These are phyloP conservation scores for Castanea crenata DNA, from an alignment of 306 rosid species.

Conservation along the genomic window DNA sequence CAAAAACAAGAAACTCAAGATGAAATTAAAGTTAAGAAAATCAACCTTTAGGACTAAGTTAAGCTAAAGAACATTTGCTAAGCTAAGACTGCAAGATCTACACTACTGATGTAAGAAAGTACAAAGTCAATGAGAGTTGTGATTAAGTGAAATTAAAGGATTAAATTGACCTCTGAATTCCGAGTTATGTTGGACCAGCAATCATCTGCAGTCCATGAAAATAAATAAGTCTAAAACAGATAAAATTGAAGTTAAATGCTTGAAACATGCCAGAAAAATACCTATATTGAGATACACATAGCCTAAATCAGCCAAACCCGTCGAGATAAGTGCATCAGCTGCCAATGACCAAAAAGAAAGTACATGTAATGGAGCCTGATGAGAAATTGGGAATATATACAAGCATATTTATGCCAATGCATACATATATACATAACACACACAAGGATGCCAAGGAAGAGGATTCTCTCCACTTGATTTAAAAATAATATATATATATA, in stretches of 20 bases:
- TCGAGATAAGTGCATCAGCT: conserved; percentile 91
- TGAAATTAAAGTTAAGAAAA: conserved; percentile 17
- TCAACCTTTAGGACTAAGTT: conserved; percentile 9
- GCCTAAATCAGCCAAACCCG: conserved; percentile 90
- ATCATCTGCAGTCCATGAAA: conserved; percentile 69
- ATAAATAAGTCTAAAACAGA: conserved; percentile 14
- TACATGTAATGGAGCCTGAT: conserved; percentile 6
- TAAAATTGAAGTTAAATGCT: neutral
- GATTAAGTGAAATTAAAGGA: conserved; percentile 12
- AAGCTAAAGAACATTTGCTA: neutral
- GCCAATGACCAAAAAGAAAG: conserved; percentile 35
- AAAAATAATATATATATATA: neutral
- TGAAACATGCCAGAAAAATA: conserved; percentile 28
- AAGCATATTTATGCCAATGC: neutral
- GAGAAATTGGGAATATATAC: neutral
- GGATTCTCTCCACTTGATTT: neutral
- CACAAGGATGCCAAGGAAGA: too few species aligned
- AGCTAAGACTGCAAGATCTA: conserved; percentile 5
- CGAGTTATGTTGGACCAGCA: conserved; percentile 70
- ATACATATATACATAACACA: neutral
- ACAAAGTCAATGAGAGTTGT: neutral
- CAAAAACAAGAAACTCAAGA: neutral
- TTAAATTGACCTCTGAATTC: conserved; percentile 53
- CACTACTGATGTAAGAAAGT: neutral
- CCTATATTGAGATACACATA: conserved; percentile 85